Percentiles rank a stretch among this genome's conserved stretches.
These are phyloP conservation scores for Termitomyces heimii DNA, from an alignment of 768 basidiomycete species.

Conservation along the genomic window DNA sequence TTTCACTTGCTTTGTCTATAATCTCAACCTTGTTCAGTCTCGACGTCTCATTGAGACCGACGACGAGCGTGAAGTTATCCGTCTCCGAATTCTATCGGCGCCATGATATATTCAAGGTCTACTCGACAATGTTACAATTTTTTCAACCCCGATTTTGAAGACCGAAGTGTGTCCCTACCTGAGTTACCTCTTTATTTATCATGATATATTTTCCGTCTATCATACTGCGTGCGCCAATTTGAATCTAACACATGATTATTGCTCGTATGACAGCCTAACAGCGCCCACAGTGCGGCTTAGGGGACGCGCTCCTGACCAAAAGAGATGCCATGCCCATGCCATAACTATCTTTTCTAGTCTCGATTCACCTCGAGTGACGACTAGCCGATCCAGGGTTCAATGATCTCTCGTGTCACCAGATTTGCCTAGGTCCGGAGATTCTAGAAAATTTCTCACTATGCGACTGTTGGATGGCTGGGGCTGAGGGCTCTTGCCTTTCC, in stretches of 20 bases:
- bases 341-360: neutral
- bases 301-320: neutral
- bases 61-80: neutral
- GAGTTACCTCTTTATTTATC: no score
- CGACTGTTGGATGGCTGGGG: neutral
- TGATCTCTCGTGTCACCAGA: neutral
- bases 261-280: no score
- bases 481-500: no score
- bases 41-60: neutral
- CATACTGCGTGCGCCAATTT: neutral
- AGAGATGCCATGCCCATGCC: neutral
- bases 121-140: neutral
- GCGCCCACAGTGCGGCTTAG: neutral
- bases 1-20: neutral
- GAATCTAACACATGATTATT: neutral
- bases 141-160: neutral
- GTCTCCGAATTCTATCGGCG: no score
- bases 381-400: neutral
- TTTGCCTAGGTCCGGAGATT: neutral
- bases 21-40: neutral
- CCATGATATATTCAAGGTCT: no score
- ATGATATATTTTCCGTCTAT: neutral
- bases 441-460: neutral
- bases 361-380: neutral
- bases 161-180: no score